These are phyloP conservation scores for Xylaria curta DNA, from an alignment of 495 filamentous ascomycete species.

Conservation along the genomic window DNA sequence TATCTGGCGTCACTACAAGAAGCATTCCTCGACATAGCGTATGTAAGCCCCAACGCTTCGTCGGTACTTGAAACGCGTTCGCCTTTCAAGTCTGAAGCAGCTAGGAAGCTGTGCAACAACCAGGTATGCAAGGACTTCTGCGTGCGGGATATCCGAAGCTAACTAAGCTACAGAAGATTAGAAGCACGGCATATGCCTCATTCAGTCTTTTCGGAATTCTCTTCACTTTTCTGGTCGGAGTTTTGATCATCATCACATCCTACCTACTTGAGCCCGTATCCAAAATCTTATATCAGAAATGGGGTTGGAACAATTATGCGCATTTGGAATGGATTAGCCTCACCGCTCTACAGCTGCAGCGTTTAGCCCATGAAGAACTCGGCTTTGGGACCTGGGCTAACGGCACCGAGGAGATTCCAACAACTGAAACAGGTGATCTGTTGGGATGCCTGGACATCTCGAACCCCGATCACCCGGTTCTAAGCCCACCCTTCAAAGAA, in stretches of 20 bases:
- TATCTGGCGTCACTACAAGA: constrained; percentile 18
- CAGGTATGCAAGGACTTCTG: constrained; percentile 16
- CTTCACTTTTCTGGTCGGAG: constrained; percentile 23
- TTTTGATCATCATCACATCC: constrained; percentile 1
- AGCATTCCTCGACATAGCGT: not conserved
- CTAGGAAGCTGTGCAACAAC: constrained; percentile 15
- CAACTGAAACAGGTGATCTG: not conserved
- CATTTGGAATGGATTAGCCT: constrained; percentile 25
- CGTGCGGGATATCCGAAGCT: too few relatives aligned
- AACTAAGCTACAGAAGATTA: constrained; percentile 25
- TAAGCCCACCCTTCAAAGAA: not conserved
- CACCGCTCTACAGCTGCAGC: not conserved
- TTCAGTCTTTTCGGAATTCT: constrained; percentile 30
- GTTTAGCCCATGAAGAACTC: not conserved
- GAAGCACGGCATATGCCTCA: constrained; percentile 19
- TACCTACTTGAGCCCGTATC: constrained; percentile 14
- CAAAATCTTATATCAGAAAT: not conserved
- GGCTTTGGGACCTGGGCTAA: not conserved
- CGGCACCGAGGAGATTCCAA: not conserved
- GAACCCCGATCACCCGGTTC: not conserved
- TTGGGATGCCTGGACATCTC: not conserved
- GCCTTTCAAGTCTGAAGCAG: too few relatives aligned
- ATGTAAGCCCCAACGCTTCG: not conserved
- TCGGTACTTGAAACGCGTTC: too few relatives aligned
- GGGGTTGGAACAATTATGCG: not conserved